Evolutionary conservation across 2,329 filamentous ascomycete genomes (phyloP), one percentile per base, ranked within the genome.

Genomic region (Fonsecaea pugnacius): DNA sequence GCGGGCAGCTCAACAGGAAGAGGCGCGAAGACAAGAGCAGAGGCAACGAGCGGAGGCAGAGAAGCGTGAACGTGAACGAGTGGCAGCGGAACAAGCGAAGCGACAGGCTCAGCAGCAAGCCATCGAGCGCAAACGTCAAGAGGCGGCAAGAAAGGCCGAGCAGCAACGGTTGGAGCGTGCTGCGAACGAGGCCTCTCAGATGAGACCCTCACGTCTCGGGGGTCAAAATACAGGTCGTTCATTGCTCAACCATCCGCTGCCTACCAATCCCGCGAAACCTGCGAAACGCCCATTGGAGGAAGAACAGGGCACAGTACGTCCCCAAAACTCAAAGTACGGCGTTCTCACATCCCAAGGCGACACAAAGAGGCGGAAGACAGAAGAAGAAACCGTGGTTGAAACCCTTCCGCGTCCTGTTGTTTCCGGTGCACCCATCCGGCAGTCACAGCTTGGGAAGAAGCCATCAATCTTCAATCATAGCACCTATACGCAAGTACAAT

Each of bases 291-390:
- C 87, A 10, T 46, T 69, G 51, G 88, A 88, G n/a, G 80, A 84
- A 6, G 84, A 83, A 40, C 85, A 88, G 18, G 84, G 87, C 40
- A 78, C 80, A 38, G 76, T 80, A 21, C 80, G 78, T 24, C 69
- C 75, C 10, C 73, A 74, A n/a, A 72, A 74, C 10, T 62, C 72
- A 32, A 79, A 79, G 66, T 73, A 75, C 35, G 77, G 75, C 57
- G 73, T 73, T 16, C 83, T 86, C n/a, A 82, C 85, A 9, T 88
- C 90, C 70, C 86, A 90, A 72, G 79, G 85, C 69, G 91, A 96
- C 58, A 82, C 85, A 24, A 97, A 96, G 80, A 86, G 92, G 63
- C 86, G 92, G 70, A 89, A 89, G 74, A 95, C 89, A 48, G 90
- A 94, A 43, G 84, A 87, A 66, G 87, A 91, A 67, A 85, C 89